Conservation (phyloP, 2,329 filamentous ascomycete species). For the Ophioceras dolichostomum region DNA sequence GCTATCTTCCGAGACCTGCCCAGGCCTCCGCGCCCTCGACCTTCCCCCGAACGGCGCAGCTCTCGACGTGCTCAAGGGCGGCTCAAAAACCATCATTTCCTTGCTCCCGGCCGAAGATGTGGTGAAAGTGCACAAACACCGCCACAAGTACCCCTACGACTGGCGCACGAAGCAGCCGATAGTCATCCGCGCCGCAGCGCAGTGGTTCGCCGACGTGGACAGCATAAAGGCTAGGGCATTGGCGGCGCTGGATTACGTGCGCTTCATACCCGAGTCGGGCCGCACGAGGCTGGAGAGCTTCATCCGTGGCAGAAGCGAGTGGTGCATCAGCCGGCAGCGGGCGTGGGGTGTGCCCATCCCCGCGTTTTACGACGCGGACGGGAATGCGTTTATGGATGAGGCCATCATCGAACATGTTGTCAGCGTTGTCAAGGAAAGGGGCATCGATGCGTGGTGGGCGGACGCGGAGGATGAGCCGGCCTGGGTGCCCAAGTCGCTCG, state of each 20-base stretch:
- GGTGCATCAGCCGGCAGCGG: conserved; percentile 94
- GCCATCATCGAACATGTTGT: conserved; percentile 80
- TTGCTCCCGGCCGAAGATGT: conserved; percentile 56
- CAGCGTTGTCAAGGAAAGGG: conserved; percentile 59
- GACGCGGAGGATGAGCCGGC: conserved; percentile 61
- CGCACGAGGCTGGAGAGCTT: conserved; percentile 72
- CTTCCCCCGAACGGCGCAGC: conserved; percentile 49
- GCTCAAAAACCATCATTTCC: conserved; percentile 56
- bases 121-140: conserved; percentile 56
- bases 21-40: conserved; percentile 24
- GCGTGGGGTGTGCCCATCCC: conserved; percentile 97
- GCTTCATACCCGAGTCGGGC: conserved; percentile 67
- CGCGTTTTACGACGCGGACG: conserved; percentile 65
- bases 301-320: conserved; percentile 77
- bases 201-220: conserved; percentile 94
- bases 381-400: conserved; percentile 69
- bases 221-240: conserved; percentile 68
- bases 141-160: conserved; percentile 95
- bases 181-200: conserved; percentile 81
- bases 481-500: conserved; percentile 62
- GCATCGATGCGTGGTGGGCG: conserved; percentile 91
- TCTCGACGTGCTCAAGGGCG: conserved; percentile 40
- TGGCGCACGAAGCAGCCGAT: conserved; percentile 93
- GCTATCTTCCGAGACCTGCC: conserved; percentile 55
- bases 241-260: conserved; percentile 54